Conservation (phyloP, 768 basidiomycete species). For the Mycena indigotica region DNA sequence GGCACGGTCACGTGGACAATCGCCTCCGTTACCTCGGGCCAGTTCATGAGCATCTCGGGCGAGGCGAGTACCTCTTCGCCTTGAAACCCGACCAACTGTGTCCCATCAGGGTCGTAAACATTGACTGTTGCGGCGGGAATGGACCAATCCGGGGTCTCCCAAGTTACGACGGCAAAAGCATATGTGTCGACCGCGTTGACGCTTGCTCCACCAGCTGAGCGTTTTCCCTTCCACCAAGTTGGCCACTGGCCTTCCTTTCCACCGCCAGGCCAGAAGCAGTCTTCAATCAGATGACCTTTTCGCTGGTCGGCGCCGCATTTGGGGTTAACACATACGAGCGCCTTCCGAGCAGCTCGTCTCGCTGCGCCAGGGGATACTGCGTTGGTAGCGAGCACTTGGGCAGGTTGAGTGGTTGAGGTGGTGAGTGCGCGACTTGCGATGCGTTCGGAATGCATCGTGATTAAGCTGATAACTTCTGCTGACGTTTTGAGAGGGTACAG, state of each 20-base stretch:
- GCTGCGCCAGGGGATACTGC: neutral
- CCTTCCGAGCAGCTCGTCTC: conserved; percentile 5
- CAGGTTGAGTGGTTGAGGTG: neutral
- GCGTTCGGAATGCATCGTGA: conserved; percentile 6
- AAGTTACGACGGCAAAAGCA: conserved; percentile 1
- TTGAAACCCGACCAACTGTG: conserved; percentile 3
- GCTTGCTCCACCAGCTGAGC: neutral
- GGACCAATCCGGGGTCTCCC: too few relatives aligned
- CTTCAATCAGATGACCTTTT: conserved; percentile 2
- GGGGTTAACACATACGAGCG: conserved; percentile 2
- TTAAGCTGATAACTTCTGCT: too few relatives aligned
- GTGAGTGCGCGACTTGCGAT: neutral
- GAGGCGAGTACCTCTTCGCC: conserved; percentile 10
- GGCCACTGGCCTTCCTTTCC: conserved; percentile 18
- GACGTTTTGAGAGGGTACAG: too few relatives aligned
- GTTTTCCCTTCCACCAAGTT: conserved; percentile 13
- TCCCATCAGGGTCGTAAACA: conserved; percentile 2
- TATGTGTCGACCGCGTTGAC: conserved; percentile 4
- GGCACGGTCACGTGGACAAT: neutral
- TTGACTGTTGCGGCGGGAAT: conserved; percentile 5
- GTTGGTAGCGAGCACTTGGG: neutral
- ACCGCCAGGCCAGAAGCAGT: conserved; percentile 18
- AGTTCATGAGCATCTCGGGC: conserved; percentile 6
- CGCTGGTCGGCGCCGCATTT: conserved; percentile 1
- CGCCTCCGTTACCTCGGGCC: neutral